Base-by-base conservation (phyloP, 768 basidiomycete genomes). In the Panaeolus papilionaceus region DNA sequence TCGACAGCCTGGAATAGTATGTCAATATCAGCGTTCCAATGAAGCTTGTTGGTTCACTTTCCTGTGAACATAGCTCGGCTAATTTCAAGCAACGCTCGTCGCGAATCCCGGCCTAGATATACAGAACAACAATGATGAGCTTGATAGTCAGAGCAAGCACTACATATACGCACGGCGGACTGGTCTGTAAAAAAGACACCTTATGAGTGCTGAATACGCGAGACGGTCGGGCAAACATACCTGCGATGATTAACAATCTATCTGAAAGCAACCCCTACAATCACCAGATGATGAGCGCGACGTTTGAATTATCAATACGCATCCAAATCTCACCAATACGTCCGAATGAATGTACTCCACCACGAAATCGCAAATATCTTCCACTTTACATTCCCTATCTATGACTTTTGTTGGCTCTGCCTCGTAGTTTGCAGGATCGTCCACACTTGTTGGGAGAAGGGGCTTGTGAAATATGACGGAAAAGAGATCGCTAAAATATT, bases 301-400 rank as follows among this genome's bases (percentile, higher is more conserved):
- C 4, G 42, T 44, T 16, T 18, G 42, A 44, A 6, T 9, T 14
- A 20, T 44, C 54, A 3, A 23, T 51, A n/a, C 28, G 9, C 49
- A 3, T 1, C 7, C 18, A 23, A 9, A 7, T 73, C 84, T 20
- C 77, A 93, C 92, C 84, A 93, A 77, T 49, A 93, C 85, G 72
- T 95, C 92, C 0, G 92, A 93, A 69, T 92, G 85, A 74, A 95
- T 93, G 65, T 94, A 95, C 71, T 95, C 89, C 14, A 93, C 88
- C 26, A 95, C 80, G 71, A 95, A 95, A 66, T 95, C 83, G 68
- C 91, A 92, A 14, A 95, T 88, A 70, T 94, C 92, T 1, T 89
- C 81, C 5, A 93, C 84, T 0, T 82, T 87, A 65, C 87, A 86
- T 8, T 86, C 82, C 18, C 84, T 78, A 0, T 82, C 80, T 12